Base-by-base conservation (phyloP, 2,329 filamentous ascomycete species). In the Cytospora piceicola region DNA sequence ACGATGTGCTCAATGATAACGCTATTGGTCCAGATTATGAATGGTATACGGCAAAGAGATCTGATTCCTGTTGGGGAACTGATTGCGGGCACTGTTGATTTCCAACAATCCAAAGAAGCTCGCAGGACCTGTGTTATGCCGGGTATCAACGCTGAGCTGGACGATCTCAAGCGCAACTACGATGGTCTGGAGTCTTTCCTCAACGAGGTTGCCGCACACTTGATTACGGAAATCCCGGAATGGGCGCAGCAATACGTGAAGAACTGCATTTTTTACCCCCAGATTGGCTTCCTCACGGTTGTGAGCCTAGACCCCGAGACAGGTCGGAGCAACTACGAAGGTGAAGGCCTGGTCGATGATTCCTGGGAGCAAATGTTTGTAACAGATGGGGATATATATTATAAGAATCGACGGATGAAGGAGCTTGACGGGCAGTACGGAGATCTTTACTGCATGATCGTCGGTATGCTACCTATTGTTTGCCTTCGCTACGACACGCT, bases 211-310 rank as follows among this genome's bases (percentile, higher is more conserved):
- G 88, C 89, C 6, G 80, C 82, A 22, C 83, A 86, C n/a, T 80
- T 97, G 64, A 85, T 85, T 0, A 75, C 77, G 17, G 81, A 83
- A 1, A 80, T 95, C 24, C 90, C 93, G 0, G 81, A 84, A 66
- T 83, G 83, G 81, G 81, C 82, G 22, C 75, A 75, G 30, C 74
- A 77, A 34, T 81, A 85, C 66, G 77, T 89, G 17, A 81, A 83
- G 39, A 94, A 94, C 63, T 96, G 96, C 68, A 90, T 95, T 22
- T 97, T 95, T 75, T 90, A 96, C 68, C 94, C 94, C 0, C 93
- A 97, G 72, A 86, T 97, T 46, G 95, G 95, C 0, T 99, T 97
- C 73, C 84, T 97, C 46, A 91, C 93, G 2, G 88, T 90, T 0
- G 88, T 96, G 20, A 84, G 84, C 2, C 76, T 89, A 4, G 85